Evolutionary conservation across 805 yeast species (phyloP), one percentile per base, ranked within the genome.

Genomic region (Starmera caribaea): DNA sequence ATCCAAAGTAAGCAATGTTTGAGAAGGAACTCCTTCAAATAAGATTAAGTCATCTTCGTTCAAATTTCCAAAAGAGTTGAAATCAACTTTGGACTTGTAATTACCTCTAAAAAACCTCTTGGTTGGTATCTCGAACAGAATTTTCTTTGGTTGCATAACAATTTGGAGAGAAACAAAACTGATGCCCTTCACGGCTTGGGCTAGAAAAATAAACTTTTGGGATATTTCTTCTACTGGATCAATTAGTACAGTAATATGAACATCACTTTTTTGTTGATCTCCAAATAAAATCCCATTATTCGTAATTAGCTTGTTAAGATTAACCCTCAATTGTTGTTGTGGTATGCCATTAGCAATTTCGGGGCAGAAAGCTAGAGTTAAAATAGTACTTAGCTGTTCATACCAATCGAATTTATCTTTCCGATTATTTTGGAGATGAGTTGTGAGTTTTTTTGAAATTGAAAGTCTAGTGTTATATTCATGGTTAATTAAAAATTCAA

Each of bases 201-300:
- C 48, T 14, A 82, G 54, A 0, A 81, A 62, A 0, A 81, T 48
- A 8, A 77, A 50, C 37, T 72, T 74, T 50, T 86, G 97, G 0
- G 94, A 72, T 13, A 62, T 50, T 47, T 82, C 89, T 42, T 74
- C 72, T 2, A 77, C 57, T 1, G 97, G 97, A 54, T 92, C 88
- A 32, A 85, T 51, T 1, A 83, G 58, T 0, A 83, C 62, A 5
- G 74, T 57, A 5, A 88, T 51, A 44, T 81, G 81, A 16, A 87
- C 54, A 14, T 60, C 57, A 28, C 71, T 66, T 3, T 53, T 41
- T 0, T 47, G 43, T 1, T 46, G 46, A 8, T 48, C 47, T 9
- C 54, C 57, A 30, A 47, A 50, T 12, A 49, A 53, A 30, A 56
- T 50, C 36, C 55, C 39, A 11, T 37, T 41, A 4, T 35, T 45